Percentiles rank a stretch among this genome's conserved stretches.
Conservation (phyloP, 169 alveolate genomes). For the Babesia ovis region DNA sequence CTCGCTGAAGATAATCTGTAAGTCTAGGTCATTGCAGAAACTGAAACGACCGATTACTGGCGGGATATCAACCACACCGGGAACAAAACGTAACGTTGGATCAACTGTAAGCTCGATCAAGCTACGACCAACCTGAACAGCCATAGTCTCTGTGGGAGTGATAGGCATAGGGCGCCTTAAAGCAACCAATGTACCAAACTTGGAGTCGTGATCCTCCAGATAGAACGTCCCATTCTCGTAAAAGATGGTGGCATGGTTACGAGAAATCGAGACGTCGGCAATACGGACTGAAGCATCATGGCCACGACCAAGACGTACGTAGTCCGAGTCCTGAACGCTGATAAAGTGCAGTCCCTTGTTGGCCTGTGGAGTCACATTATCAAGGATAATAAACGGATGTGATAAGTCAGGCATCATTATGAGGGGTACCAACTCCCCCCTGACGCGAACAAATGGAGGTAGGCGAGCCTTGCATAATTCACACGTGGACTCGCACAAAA, state of each 20-base stretch:
- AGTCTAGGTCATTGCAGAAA: slow-evolving; percentile 14
- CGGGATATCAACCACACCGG: slow-evolving; percentile 43
- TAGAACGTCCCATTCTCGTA: slow-evolving; percentile 88
- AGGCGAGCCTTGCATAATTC: slow-evolving; percentile 83
- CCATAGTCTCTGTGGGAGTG: slow-evolving; percentile 51
- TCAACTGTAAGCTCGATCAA: slow-evolving; percentile 72
- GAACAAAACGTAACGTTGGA: slow-evolving; percentile 44
- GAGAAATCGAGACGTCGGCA: slow-evolving; percentile 96
- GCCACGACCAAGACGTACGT: slow-evolving; percentile 94
- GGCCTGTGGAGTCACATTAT: slow-evolving; percentile 81
- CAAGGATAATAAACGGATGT: slow-evolving; percentile 89
- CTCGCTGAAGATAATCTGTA: not conserved
- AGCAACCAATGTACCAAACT: slow-evolving; percentile 97
- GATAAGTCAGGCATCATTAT: slow-evolving; percentile 81
- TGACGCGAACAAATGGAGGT: slow-evolving; percentile 76
- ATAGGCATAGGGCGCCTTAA: slow-evolving; percentile 80
- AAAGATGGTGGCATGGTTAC: slow-evolving; percentile 93
- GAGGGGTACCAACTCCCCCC: slow-evolving; percentile 77
- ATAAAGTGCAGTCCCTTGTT: slow-evolving; percentile 80
- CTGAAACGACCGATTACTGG: slow-evolving; percentile 40
- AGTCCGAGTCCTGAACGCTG: slow-evolving; percentile 78
- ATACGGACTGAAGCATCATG: slow-evolving; percentile 97
- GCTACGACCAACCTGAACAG: slow-evolving; percentile 81
- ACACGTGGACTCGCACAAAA: slow-evolving; percentile 81
- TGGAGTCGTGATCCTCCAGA: slow-evolving; percentile 94